Evolutionary conservation across 176 grass and related monocot species (phyloP).

Genomic region (Cenchrus purpureus): DNA sequence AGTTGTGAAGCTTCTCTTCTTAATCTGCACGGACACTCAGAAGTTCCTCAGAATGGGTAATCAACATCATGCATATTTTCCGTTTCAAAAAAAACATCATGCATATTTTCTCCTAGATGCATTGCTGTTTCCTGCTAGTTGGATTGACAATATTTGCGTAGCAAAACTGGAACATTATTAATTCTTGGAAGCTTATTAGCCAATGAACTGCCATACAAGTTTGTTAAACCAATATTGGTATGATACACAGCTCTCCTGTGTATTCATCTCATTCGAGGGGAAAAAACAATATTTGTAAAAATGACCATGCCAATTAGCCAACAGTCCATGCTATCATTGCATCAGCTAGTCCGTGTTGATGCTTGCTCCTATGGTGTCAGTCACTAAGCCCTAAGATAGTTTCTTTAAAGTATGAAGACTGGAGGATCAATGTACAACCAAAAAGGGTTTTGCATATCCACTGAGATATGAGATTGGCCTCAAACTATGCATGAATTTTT

Average conservation of each 20-base stretch:
- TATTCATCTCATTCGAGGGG: background rate
- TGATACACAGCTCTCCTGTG: background rate
- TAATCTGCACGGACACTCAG: conserved; percentile 46
- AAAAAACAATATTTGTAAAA: conserved; percentile 4
- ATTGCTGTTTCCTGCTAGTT: conserved; percentile 29
- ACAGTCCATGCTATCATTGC: background rate
- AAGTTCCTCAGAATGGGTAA: conserved; percentile 51
- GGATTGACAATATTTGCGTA: conserved; percentile 8
- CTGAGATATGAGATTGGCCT: conserved; percentile 1
- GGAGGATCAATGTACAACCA: background rate
- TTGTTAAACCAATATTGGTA: conserved; percentile 4
- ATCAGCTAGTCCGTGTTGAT: conserved; percentile 17
- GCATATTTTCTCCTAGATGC: conserved; percentile 19
- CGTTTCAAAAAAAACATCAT: background rate
- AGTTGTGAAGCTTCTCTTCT: conserved; percentile 28
- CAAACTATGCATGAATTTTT: background rate
- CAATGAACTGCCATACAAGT: conserved; percentile 12
- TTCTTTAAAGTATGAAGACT: background rate
- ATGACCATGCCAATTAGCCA: conserved; percentile 25
- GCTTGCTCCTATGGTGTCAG: conserved; percentile 1
- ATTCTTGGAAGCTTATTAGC: conserved; percentile 29
- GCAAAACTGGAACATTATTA: background rate
- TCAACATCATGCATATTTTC: conserved; percentile 22
- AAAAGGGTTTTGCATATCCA: conserved; percentile 11
- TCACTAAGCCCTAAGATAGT: background rate